A percentile compares a stretch with the other conserved stretches of the same genome.
phyloP scores from a whole-genome alignment of 164 flowering plant genomes.

The Platanus orientalis region DNA sequence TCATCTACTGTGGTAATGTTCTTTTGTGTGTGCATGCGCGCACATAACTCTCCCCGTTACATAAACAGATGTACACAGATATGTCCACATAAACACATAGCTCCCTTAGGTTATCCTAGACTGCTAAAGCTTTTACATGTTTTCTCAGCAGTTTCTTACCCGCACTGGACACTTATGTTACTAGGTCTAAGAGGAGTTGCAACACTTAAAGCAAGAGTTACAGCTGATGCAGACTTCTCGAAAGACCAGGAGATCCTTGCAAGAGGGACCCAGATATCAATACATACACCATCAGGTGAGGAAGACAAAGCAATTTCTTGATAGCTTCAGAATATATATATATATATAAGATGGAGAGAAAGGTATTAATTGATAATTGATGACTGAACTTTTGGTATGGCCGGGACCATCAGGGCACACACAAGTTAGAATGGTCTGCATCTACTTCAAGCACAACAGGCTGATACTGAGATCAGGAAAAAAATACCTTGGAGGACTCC shows the following conservation, averaged over 20 bases:
- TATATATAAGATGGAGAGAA: not conserved
- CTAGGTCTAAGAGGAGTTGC: constrained; percentile 32
- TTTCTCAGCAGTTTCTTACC: not conserved
- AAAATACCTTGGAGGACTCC: constrained; percentile 20
- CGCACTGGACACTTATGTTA: not conserved
- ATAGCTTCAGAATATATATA: not conserved
- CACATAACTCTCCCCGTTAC: no score
- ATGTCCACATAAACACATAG: no score
- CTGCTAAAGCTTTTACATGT: no score
- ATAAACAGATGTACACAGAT: no score
- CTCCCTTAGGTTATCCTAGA: no score
- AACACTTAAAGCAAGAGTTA: constrained; percentile 20
- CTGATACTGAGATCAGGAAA: constrained; percentile 16
- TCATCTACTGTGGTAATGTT: no score
- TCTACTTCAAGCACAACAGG: constrained; percentile 9
- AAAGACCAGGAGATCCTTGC: constrained; percentile 18
- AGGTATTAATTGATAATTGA: no score
- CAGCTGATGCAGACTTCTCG: not conserved
- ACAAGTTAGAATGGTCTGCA: constrained; percentile 9
- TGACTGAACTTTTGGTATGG: not conserved
- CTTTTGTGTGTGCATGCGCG: no score
- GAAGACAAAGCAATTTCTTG: not conserved
- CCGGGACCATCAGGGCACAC: constrained; percentile 14
- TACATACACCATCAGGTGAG: constrained; percentile 22
- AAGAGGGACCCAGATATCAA: constrained; percentile 12